Conservation (phyloP, 2,329 filamentous ascomycete species). For the Botrytis hyacinthi region DNA sequence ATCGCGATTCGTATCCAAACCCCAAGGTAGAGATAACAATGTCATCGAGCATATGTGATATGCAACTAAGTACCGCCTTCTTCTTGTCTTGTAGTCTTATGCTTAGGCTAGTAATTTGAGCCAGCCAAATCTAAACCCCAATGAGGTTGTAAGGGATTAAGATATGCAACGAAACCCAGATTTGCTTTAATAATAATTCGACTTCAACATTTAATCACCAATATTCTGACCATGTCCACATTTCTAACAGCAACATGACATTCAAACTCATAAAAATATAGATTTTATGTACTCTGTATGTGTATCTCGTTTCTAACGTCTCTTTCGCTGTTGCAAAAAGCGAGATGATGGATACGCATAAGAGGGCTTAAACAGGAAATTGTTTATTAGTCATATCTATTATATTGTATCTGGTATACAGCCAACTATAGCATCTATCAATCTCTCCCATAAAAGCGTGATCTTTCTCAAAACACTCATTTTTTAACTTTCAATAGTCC, state of each 20-base stretch:
- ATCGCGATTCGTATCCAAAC: not conserved
- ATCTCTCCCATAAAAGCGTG: not conserved
- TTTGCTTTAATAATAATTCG: not conserved
- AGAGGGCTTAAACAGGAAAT: not conserved
- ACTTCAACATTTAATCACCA: not conserved
- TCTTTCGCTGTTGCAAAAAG: not conserved
- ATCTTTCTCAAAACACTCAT: not conserved
- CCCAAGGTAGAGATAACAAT: not conserved
- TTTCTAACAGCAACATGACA: not conserved
- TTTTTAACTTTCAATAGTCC: conserved; percentile 30
- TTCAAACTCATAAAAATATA: not conserved
- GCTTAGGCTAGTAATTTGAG: fast-evolving
- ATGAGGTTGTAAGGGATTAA: not conserved
- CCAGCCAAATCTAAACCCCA: not conserved
- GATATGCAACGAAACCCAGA: not conserved
- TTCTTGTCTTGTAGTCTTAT: not conserved
- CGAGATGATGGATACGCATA: not conserved
- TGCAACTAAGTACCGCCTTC: fast-evolving
- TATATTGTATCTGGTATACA: not conserved
- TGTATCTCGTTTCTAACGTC: not conserved
- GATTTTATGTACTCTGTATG: no score
- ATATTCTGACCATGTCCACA: not conserved
- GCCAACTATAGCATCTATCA: not conserved
- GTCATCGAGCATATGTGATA: not conserved
- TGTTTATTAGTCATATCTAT: not conserved